A percentile compares a stretch with the other conserved stretches of the same genome.
Conservation (phyloP, 75 land plant species). For the Adiantum capillusveneris region DNA sequence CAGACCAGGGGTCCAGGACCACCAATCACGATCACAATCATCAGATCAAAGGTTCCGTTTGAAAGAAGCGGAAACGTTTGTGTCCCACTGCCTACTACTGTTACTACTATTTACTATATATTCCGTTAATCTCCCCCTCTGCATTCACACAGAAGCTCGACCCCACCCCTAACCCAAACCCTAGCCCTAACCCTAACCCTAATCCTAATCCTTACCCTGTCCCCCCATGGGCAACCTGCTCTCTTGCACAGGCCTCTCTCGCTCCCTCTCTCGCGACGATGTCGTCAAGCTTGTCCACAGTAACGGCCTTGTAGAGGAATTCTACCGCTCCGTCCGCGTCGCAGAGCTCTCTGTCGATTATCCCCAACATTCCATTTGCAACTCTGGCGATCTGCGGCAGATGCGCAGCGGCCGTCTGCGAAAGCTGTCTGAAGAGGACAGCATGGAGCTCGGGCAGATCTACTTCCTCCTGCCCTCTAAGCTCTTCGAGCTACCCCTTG, state of each 20-base stretch:
- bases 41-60: too few species aligned
- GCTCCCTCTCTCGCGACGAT: background rate
- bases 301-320: slow-evolving; percentile 10
- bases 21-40: too few species aligned
- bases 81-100: too few species aligned
- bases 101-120: too few species aligned
- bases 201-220: too few species aligned
- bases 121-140: too few species aligned
- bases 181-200: too few species aligned
- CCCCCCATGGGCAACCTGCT: slow-evolving; percentile 6
- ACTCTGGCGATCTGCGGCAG: background rate
- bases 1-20: too few species aligned
- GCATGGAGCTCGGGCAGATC: slow-evolving; percentile 5
- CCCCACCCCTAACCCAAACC: too few species aligned
- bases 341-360: slow-evolving; percentile 9
- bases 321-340: slow-evolving; percentile 8
- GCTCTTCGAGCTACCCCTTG: background rate
- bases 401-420: background rate
- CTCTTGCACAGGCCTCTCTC: background rate
- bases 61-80: too few species aligned
- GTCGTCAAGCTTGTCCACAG: slow-evolving; percentile 9
- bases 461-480: slow-evolving; percentile 1
- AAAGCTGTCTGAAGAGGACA: background rate
- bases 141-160: too few species aligned
- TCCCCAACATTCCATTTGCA: slow-evolving; percentile 11